Evolutionary conservation across 768 basidiomycete species (phyloP).

Genomic region (Mycena metata): DNA sequence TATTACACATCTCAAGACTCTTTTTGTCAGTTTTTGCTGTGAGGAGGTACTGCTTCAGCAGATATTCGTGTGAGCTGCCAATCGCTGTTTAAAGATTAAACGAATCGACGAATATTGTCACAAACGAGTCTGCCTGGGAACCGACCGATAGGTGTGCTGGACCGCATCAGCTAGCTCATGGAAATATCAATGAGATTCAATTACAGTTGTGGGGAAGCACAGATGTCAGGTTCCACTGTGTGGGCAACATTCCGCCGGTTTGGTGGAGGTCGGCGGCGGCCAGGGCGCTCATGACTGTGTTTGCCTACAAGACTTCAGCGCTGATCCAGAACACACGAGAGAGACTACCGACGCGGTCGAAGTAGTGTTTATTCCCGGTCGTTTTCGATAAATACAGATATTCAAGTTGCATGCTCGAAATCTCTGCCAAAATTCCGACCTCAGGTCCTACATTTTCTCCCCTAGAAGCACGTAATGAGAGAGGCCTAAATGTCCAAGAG

Average conservation of each 20-base stretch:
- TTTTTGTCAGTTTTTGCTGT: constrained; percentile 72
- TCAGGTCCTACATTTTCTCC: constrained; percentile 48
- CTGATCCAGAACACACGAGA: background rate
- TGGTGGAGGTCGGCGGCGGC: constrained; percentile 57
- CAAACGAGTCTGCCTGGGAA: constrained; percentile 70
- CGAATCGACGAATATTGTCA: too few relatives aligned
- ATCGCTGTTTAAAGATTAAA: too few relatives aligned
- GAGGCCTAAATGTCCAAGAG: background rate
- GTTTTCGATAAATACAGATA: constrained; percentile 86
- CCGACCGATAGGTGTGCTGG: constrained; percentile 69
- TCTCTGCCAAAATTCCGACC: constrained; percentile 76
- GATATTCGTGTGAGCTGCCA: constrained; percentile 84
- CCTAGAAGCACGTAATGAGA: constrained; percentile 41
- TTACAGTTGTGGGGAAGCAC: constrained; percentile 63
- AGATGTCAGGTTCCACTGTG: constrained; percentile 64
- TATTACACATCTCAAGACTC: constrained; percentile 75
- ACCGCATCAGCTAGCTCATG: constrained; percentile 33
- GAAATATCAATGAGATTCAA: constrained; percentile 31
- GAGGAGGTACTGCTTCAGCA: constrained; percentile 79
- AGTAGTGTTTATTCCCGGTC: constrained; percentile 77
- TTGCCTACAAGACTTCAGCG: constrained; percentile 52
- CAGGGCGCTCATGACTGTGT: constrained; percentile 63
- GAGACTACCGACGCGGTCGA: constrained; percentile 60
- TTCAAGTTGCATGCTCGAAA: constrained; percentile 86
- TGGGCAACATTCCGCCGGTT: constrained; percentile 76